Conservation (phyloP, 177 flowering plant genomes). For the Vitis hybrid region DNA sequence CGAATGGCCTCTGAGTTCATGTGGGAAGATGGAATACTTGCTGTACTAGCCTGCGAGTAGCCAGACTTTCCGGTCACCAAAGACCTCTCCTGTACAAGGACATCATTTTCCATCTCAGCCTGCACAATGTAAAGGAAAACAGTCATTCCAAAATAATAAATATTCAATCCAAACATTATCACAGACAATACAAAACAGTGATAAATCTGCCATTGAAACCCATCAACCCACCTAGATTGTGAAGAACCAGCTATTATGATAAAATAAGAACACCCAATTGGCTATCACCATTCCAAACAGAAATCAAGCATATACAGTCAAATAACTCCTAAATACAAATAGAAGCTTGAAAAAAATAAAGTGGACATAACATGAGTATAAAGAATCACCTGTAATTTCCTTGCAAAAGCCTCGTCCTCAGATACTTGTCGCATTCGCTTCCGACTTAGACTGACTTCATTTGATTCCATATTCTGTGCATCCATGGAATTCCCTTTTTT, state of each 20-base stretch:
- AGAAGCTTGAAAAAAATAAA: not conserved
- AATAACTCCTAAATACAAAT: not conserved
- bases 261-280: too few species aligned
- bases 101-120: constrained; percentile 26
- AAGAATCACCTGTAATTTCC: constrained; percentile 30
- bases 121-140: constrained; percentile 3
- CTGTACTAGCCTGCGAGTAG: constrained; percentile 17
- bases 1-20: constrained; percentile 45
- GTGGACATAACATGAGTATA: not conserved
- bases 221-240: too few species aligned
- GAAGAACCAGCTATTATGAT: too few species aligned
- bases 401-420: constrained; percentile 36
- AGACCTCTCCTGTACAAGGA: constrained; percentile 11
- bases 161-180: too few species aligned
- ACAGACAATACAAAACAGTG: too few species aligned
- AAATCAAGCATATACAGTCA: not conserved
- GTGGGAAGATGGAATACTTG: not conserved
- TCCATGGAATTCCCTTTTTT: constrained; percentile 10
- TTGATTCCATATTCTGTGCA: constrained; percentile 20
- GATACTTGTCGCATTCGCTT: constrained; percentile 47
- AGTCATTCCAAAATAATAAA: too few species aligned
- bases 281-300: too few species aligned
- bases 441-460: constrained; percentile 18
- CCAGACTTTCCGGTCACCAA: constrained; percentile 10
- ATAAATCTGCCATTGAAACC: too few species aligned